These are phyloP conservation scores for Glutinoglossum americanum DNA, from an alignment of 495 filamentous ascomycete genomes.

Conservation along the genomic window DNA sequence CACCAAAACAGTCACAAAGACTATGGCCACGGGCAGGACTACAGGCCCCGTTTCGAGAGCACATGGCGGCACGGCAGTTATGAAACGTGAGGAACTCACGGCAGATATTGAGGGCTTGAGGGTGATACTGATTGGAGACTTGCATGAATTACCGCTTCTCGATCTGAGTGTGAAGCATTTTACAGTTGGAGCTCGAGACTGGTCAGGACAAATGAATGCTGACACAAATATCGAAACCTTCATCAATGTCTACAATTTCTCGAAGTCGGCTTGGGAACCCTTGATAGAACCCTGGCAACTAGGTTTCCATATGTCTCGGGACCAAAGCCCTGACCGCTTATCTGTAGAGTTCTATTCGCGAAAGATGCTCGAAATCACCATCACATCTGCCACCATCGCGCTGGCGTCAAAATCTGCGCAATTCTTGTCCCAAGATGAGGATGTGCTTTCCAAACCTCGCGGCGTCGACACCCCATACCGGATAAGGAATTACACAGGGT, in stretches of 20 bases:
- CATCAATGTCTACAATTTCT: slow-evolving; percentile 94
- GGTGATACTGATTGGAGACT: slow-evolving; percentile 81
- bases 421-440: slow-evolving; percentile 73
- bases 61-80: slow-evolving; percentile 28
- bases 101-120: slow-evolving; percentile 72
- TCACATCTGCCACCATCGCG: slow-evolving; percentile 87
- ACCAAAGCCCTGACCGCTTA: slow-evolving; percentile 49
- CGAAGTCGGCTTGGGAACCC: slow-evolving; percentile 95
- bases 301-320: slow-evolving; percentile 71
- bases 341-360: slow-evolving; percentile 72
- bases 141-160: slow-evolving; percentile 83
- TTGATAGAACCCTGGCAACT: slow-evolving; percentile 91
- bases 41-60: slow-evolving; percentile 9
- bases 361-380: slow-evolving; percentile 71
- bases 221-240: slow-evolving; percentile 82
- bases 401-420: slow-evolving; percentile 79
- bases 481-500: slow-evolving; percentile 89
- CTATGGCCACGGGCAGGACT: slow-evolving; percentile 17
- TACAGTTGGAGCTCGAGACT: slow-evolving; percentile 61
- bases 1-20: slow-evolving; percentile 22
- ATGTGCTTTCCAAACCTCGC: slow-evolving; percentile 83
- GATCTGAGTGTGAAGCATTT: slow-evolving; percentile 91
- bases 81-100: slow-evolving; percentile 66
- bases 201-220: slow-evolving; percentile 70
- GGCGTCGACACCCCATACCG: slow-evolving; percentile 81